Percentiles rank a stretch among this genome's conserved stretches.
Conservation (phyloP, 2,329 filamentous ascomycete species). For the Bimuria novae-zelandiae region DNA sequence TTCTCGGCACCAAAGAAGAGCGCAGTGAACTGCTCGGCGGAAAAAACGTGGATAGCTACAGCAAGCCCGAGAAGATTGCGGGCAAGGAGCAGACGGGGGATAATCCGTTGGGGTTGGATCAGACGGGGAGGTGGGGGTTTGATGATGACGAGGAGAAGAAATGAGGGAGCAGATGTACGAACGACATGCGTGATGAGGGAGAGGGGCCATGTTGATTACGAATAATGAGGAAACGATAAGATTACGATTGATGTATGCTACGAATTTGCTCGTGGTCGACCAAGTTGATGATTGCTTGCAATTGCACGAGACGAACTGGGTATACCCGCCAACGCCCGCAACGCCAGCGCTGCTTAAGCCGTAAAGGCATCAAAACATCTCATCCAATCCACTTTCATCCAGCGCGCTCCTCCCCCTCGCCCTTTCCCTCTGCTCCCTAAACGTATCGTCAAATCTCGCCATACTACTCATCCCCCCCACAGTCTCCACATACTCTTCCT, state of each 20-base stretch:
- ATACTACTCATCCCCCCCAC: slow-evolving; percentile 34
- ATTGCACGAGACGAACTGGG: neutral
- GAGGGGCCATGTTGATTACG: too few species aligned
- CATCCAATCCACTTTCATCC: slow-evolving; percentile 41
- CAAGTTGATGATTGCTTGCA: neutral
- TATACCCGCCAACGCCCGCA: neutral
- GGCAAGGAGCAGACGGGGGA: slow-evolving; percentile 47
- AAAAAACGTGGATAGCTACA: slow-evolving; percentile 47
- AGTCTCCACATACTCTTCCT: slow-evolving; percentile 34
- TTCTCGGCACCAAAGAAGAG: slow-evolving; percentile 43
- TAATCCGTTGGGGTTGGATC: slow-evolving; percentile 48
- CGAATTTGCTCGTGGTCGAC: too few species aligned
- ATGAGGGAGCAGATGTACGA: neutral
- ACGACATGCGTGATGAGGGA: too few species aligned
- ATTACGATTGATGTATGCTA: too few species aligned
- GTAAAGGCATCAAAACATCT: slow-evolving; percentile 47
- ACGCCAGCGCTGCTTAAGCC: neutral
- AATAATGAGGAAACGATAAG: too few species aligned
- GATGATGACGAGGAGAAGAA: slow-evolving; percentile 26
- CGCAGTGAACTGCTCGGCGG: slow-evolving; percentile 44
- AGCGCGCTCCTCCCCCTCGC: slow-evolving; percentile 24
- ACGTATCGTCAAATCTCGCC: slow-evolving; percentile 51
- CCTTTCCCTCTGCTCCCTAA: slow-evolving; percentile 43
- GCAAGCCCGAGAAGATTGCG: slow-evolving; percentile 43
- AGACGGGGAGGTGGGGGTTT: slow-evolving; percentile 45